Conservation (phyloP, 805 yeast genomes). For the Ogataea chonburiensis region DNA sequence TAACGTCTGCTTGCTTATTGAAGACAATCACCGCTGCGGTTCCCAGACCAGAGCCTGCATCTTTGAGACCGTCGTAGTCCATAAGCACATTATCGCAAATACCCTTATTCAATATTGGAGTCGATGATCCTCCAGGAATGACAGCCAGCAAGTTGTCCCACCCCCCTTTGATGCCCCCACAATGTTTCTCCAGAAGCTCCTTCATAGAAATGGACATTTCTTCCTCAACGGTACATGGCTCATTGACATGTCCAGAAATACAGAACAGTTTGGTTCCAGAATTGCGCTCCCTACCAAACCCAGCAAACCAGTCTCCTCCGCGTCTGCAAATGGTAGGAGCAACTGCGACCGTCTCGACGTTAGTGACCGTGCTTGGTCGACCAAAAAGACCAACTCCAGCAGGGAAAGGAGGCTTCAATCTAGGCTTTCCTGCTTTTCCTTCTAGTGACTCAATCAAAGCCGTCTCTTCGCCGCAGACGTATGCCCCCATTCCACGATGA, state of each 20-base stretch:
- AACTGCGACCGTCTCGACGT: constrained; percentile 88
- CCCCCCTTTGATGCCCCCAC: constrained; percentile 90
- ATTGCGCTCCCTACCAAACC: constrained; percentile 83
- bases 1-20: constrained; percentile 82
- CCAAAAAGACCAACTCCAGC: constrained; percentile 92
- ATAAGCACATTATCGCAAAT: constrained; percentile 68
- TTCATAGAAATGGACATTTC: constrained; percentile 88
- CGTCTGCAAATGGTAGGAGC: constrained; percentile 87
- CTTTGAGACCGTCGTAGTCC: constrained; percentile 87
- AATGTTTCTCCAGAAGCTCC: constrained; percentile 81
- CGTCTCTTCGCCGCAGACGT: constrained; percentile 91
- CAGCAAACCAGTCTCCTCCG: constrained; percentile 85
- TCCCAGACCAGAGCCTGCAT: constrained; percentile 84
- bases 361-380: constrained; percentile 87
- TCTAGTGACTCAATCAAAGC: constrained; percentile 85
- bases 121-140: constrained; percentile 89
- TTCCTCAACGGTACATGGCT: constrained; percentile 91
- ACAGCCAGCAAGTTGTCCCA: constrained; percentile 90
- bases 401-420: constrained; percentile 93
- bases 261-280: constrained; percentile 81
- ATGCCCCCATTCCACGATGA: constrained; percentile 94
- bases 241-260: constrained; percentile 87
- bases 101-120: constrained; percentile 72
- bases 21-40: constrained; percentile 92
- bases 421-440: constrained; percentile 92